Evolutionary conservation across 768 basidiomycete genomes (phyloP).

Genomic region (Gymnopilus dilepis): DNA sequence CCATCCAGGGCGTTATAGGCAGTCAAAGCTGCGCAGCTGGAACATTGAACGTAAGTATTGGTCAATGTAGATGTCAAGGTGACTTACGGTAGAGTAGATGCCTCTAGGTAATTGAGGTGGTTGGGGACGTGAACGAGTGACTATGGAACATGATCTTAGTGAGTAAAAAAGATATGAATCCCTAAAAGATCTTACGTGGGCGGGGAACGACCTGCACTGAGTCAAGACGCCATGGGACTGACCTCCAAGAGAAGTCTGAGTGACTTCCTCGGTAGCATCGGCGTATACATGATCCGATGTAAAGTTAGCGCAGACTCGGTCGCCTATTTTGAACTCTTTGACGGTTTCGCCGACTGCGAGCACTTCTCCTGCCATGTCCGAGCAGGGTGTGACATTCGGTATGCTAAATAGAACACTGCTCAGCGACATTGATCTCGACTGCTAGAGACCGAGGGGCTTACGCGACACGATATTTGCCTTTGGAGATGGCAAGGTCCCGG

Average conservation of each 20-base stretch:
- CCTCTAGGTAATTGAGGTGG: constrained; percentile 65
- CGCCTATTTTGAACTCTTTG: constrained; percentile 56
- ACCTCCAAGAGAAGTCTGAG: constrained; percentile 48
- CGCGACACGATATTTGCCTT: constrained; percentile 42
- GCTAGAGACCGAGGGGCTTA: constrained; percentile 16
- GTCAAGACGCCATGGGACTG: constrained; percentile 56
- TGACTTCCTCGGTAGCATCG: constrained; percentile 40
- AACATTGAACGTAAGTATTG: not conserved
- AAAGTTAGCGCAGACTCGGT: constrained; percentile 63
- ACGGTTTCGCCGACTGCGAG: constrained; percentile 50
- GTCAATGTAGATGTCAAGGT: too few species aligned
- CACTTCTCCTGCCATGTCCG: constrained; percentile 65
- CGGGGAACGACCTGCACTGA: constrained; percentile 54
- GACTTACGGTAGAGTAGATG: constrained; percentile 63
- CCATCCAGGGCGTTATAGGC: constrained; percentile 66
- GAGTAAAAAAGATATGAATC: not conserved
- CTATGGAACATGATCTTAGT: constrained; percentile 27
- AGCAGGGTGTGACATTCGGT: constrained; percentile 40
- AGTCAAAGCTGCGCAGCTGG: constrained; percentile 63
- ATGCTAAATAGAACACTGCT: constrained; percentile 11
- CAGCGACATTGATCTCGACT: too few species aligned
- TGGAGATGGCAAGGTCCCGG: constrained; percentile 53
- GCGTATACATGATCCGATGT: constrained; percentile 52
- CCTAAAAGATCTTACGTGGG: constrained; percentile 27
- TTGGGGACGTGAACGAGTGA: constrained; percentile 56